Percentiles rank a stretch among this genome's conserved stretches.
Evolutionary conservation across 345 rosid genomes (phyloP).

Genomic region (Pseudoturritis turrita): DNA sequence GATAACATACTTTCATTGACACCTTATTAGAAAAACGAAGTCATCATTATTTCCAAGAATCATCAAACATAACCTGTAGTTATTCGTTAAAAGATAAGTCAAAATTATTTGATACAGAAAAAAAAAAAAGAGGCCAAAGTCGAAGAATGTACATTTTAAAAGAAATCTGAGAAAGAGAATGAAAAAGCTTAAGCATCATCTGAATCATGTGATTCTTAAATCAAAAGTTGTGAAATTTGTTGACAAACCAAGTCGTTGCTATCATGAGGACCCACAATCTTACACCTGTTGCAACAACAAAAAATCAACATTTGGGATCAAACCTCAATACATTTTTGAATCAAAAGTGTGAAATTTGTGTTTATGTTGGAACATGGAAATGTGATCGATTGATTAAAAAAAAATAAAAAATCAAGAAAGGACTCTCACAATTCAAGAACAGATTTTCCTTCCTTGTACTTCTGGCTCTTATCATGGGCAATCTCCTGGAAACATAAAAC

Average conservation of each 20-base stretch:
- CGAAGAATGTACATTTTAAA: constrained; percentile 3
- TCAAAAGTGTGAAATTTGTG: background rate
- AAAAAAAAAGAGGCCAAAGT: background rate
- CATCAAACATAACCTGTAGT: background rate
- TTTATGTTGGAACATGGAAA: background rate
- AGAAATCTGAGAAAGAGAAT: background rate
- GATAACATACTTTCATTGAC: background rate
- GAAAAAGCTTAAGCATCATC: background rate
- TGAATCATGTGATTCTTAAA: background rate
- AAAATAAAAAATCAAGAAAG: background rate
- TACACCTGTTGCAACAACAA: constrained; percentile 40
- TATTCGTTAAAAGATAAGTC: background rate
- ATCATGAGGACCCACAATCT: constrained; percentile 55
- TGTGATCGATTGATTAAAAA: background rate
- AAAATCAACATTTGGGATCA: background rate
- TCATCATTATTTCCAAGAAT: background rate
- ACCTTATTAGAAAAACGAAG: background rate
- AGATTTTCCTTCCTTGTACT: constrained; percentile 94
- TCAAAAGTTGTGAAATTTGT: background rate
- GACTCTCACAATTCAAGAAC: constrained; percentile 75
- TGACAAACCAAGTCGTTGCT: constrained; percentile 23
- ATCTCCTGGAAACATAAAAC: constrained; percentile 53
- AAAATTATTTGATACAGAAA: background rate
- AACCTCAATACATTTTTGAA: background rate
- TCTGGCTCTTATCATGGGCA: constrained; percentile 66